Base-by-base conservation (phyloP, 83 land plant species). In the Diphasiastrum complanatum region DNA sequence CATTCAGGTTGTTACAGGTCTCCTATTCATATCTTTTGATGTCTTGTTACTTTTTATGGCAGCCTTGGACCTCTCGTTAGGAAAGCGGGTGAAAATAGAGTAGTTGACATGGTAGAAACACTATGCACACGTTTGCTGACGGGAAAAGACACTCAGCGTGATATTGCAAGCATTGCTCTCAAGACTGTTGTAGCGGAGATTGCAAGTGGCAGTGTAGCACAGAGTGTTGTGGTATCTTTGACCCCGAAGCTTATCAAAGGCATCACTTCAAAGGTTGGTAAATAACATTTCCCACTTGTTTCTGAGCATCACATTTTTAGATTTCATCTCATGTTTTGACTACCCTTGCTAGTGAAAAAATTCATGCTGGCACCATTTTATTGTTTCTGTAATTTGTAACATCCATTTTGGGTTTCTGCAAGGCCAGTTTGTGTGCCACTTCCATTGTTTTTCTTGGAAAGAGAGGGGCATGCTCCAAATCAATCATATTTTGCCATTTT, bases 151-250 rank as follows among this genome's bases (percentile, higher is more conserved):
- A 92, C 78, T 45, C 79, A 86, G 46, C 96, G 96, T 48, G 99
- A 95, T 47, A 78, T 83, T 63, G 85, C 96, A 33, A 83, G 96
- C 69, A 95, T 95, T 62, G 99, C 99, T 32, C 64, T 95, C 56
- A 95, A 95, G 81, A 95, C 89, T 41, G 79, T 89, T 56, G 72
- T 89, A 51, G 50, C 99, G 55, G 99, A 95, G 78, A 79, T 95
- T 35, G 61, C 78, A 2, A 75, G 81, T 35, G 63, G 77, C 8
- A 29, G 71, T 61, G 80, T 81, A 68, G 96, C 89, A 46, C 85
- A 86, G 70, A 37, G 71, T 51, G 74, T 95, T 59, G 71, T 86
- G 29, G 77, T 61, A 41, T 62, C 83, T 4, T 62, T 89, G 29
- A 47, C 80, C 18, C 99, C 99, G 6, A 72, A 86, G 60, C 72